Conservation (phyloP, 805 yeast species). For the Ogataea saltuana region DNA sequence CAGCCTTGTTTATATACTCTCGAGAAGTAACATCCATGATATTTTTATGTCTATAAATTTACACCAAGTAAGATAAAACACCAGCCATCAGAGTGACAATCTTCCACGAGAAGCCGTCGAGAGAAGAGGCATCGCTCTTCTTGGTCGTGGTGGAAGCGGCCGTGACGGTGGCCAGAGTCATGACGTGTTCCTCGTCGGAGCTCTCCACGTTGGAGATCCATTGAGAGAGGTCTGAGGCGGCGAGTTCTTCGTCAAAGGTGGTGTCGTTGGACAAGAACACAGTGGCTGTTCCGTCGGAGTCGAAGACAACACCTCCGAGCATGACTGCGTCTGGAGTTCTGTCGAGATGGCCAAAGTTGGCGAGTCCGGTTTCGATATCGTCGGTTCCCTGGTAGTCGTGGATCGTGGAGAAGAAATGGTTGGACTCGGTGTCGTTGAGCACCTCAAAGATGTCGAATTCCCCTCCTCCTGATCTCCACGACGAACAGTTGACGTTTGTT, state of each 20-base stretch:
- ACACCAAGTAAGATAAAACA: not conserved
- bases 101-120: not conserved
- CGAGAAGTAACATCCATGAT: too few species aligned
- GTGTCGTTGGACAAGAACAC: constrained; percentile 61
- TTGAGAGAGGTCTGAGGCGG: constrained; percentile 42
- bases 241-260: constrained; percentile 45
- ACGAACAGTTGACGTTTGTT: constrained; percentile 60
- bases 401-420: constrained; percentile 61
- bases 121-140: constrained; percentile 3
- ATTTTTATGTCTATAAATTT: not conserved
- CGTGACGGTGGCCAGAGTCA: constrained; percentile 25
- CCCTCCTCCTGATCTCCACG: constrained; percentile 80
- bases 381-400: constrained; percentile 77
- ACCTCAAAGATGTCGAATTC: constrained; percentile 78
- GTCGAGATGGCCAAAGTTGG: constrained; percentile 53
- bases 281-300: constrained; percentile 57
- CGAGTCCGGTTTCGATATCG: constrained; percentile 61
- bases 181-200: constrained; percentile 16
- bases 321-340: constrained; percentile 53
- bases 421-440: constrained; percentile 59
- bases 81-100: not conserved
- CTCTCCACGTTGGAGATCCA: constrained; percentile 43
- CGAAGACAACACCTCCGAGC: constrained; percentile 75
- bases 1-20: too few species aligned
- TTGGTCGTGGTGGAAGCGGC: constrained; percentile 9